Percentiles rank a stretch among this genome's conserved stretches.
Conservation (phyloP, 1,284 basidiomycete genomes). For the Cutaneotrichosporon sp. region DNA sequence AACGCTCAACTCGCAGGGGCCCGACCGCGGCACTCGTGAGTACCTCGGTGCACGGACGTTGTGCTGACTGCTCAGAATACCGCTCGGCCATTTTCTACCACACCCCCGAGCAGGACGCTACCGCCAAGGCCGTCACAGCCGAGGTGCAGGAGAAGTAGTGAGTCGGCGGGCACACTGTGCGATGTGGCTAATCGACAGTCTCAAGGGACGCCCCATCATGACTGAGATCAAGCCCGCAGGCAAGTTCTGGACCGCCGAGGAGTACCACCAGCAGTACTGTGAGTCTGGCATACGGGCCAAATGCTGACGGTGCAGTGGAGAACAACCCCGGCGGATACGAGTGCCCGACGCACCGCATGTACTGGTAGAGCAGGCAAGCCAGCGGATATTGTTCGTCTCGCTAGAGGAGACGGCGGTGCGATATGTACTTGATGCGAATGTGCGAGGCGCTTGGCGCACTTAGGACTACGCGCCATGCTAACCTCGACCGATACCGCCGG, state of each 20-base stretch:
- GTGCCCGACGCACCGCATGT: conserved; percentile 50
- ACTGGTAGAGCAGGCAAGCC: conserved; percentile 39
- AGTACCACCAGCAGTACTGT: conserved; percentile 75
- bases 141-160: conserved; percentile 78
- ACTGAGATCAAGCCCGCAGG: conserved; percentile 65
- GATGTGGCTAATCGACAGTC: conserved; percentile 48
- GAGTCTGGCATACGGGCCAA: conserved; percentile 23
- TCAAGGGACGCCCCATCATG: conserved; percentile 67
- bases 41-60: conserved; percentile 26
- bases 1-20: conserved; percentile 70
- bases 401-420: too few species aligned
- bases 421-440: not conserved
- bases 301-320: conserved; percentile 30
- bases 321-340: conserved; percentile 50
- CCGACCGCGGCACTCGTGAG: conserved; percentile 70
- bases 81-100: conserved; percentile 87
- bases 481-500: too few species aligned
- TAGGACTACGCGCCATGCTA: too few species aligned
- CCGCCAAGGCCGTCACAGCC: conserved; percentile 71
- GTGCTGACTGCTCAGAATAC: conserved; percentile 60
- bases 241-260: conserved; percentile 75
- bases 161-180: conserved; percentile 11
- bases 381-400: too few species aligned
- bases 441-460: not conserved
- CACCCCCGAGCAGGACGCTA: conserved; percentile 65